phyloP scores from a whole-genome alignment of 371 early-diverging fungal species.

The Lichtheimia hyalospora region DNA sequence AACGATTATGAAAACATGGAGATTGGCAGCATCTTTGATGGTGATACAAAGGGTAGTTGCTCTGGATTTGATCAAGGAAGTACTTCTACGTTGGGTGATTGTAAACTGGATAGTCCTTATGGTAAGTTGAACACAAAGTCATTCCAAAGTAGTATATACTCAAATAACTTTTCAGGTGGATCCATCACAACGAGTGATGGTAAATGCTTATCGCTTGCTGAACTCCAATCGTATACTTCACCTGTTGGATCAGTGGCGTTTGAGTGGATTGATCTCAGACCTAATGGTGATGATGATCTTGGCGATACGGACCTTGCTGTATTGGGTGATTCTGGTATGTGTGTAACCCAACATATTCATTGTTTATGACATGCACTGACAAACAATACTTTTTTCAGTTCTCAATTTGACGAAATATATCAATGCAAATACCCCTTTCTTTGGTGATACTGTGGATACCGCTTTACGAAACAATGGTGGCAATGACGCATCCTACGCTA shows the following conservation, averaged over 20 bases:
- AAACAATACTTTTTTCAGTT: slow-evolving; percentile 14
- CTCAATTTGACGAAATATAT: slow-evolving; percentile 36
- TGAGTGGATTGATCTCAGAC: slow-evolving; percentile 43
- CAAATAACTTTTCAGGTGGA: slow-evolving; percentile 21
- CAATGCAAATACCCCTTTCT: slow-evolving; percentile 4
- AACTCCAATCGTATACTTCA: slow-evolving; percentile 21
- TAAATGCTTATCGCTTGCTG: slow-evolving; percentile 33
- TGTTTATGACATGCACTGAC: too few relatives aligned
- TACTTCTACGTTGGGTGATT: slow-evolving; percentile 17
- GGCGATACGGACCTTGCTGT: slow-evolving; percentile 34
- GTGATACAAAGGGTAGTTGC: slow-evolving; percentile 39
- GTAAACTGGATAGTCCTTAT: slow-evolving; percentile 46
- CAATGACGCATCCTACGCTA: slow-evolving; percentile 45
- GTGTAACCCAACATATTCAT: not conserved
- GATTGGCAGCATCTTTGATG: slow-evolving; percentile 50
- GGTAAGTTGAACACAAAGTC: slow-evolving; percentile 18
- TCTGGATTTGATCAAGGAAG: slow-evolving; percentile 20
- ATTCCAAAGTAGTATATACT: slow-evolving; percentile 8
- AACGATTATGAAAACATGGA: slow-evolving; percentile 53
- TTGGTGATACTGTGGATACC: slow-evolving; percentile 32
- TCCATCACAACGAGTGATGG: slow-evolving; percentile 23
- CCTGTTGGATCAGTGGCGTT: slow-evolving; percentile 29
- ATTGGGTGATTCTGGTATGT: slow-evolving; percentile 54
- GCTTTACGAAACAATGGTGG: slow-evolving; percentile 33
- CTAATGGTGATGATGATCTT: slow-evolving; percentile 15